Evolutionary conservation across 805 yeast species (phyloP).

Genomic region (Torulaspora quercuum): DNA sequence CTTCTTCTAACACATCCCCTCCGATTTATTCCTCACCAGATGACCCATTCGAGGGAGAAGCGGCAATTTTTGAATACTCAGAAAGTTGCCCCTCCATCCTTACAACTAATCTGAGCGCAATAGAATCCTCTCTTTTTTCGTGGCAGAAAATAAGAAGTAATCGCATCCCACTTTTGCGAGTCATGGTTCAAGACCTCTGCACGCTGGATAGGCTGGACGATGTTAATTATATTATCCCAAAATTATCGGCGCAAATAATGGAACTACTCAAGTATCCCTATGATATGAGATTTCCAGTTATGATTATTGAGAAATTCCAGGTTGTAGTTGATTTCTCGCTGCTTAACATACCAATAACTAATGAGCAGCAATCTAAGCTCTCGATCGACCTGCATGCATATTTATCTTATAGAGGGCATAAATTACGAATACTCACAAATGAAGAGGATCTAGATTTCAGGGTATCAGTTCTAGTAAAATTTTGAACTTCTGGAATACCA

Average conservation of each 20-base stretch:
- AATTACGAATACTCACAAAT: slow-evolving; percentile 8
- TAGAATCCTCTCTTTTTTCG: slow-evolving; percentile 16
- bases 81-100: slow-evolving; percentile 13
- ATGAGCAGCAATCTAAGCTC: slow-evolving; percentile 1
- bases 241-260: slow-evolving; percentile 8
- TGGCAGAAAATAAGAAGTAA: slow-evolving; percentile 8
- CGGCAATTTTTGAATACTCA: slow-evolving; percentile 11
- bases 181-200: slow-evolving; percentile 7
- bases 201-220: neutral
- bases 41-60: slow-evolving; percentile 13
- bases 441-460: neutral
- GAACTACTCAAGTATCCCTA: slow-evolving; percentile 18
- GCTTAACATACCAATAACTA: neutral
- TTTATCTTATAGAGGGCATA: slow-evolving; percentile 11
- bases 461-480: slow-evolving; percentile 10
- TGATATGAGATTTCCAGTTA: slow-evolving; percentile 11
- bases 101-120: slow-evolving; percentile 15
- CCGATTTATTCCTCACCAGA: slow-evolving; percentile 1
- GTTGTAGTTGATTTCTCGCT: slow-evolving; percentile 9
- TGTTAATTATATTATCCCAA: neutral
- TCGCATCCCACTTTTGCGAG: slow-evolving; percentile 12
- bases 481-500: too few species aligned
- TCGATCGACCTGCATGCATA: slow-evolving; percentile 11
- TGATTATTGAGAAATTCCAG: slow-evolving; percentile 16
- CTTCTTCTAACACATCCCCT: slow-evolving; percentile 7